Conservation (phyloP, 305 asterid species). For the Ajuga reptans region DNA sequence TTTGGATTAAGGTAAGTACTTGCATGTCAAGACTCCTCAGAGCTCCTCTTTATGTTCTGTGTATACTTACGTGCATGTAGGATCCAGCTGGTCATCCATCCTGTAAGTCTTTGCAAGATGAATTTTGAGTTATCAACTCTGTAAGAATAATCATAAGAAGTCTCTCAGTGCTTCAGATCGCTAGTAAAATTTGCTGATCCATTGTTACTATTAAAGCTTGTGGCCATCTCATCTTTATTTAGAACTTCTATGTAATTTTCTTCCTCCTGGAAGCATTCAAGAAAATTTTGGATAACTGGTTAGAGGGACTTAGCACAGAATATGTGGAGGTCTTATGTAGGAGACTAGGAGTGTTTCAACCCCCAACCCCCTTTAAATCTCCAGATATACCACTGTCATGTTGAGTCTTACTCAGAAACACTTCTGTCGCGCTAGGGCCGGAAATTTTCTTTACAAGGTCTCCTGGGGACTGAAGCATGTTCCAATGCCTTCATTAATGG, state of each 20-base stretch:
- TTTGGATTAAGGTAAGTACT: slow-evolving; percentile 80
- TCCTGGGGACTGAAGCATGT: slow-evolving; percentile 67
- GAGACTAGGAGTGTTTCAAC: too few species aligned
- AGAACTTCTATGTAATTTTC: background rate
- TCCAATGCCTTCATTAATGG: slow-evolving; percentile 60
- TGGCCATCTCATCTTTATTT: background rate
- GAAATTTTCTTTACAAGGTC: slow-evolving; percentile 84
- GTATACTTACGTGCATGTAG: background rate
- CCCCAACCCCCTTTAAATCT: background rate
- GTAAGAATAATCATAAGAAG: background rate
- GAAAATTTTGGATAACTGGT: background rate
- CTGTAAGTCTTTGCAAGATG: background rate
- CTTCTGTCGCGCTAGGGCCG: slow-evolving; percentile 51
- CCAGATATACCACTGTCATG: background rate
- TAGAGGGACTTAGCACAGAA: slow-evolving; percentile 7
- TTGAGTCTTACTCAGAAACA: slow-evolving; percentile 21
- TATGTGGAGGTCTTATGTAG: background rate
- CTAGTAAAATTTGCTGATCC: background rate
- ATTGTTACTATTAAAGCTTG: background rate
- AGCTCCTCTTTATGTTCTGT: slow-evolving; percentile 10
- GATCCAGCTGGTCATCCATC: background rate
- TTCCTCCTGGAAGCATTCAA: background rate
- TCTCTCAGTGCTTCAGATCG: background rate
- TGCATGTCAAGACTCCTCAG: slow-evolving; percentile 11
- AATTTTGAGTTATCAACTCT: background rate